A percentile compares a stretch with the other conserved stretches of the same genome.
These are phyloP conservation scores for Castanea crenata DNA, from an alignment of 306 rosid species.

Conservation along the genomic window DNA sequence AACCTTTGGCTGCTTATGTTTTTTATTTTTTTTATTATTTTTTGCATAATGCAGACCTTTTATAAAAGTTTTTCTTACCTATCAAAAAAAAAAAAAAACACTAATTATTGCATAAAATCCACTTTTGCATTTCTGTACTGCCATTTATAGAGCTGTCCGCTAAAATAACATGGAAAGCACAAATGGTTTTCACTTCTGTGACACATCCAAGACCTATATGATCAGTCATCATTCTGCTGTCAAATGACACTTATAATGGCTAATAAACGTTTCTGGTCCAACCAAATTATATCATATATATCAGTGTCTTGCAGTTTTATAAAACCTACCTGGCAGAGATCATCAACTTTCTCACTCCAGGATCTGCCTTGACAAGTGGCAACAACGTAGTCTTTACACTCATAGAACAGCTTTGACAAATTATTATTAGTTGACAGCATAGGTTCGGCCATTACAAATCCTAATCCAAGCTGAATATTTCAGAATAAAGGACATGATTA, in stretches of 20 bases:
- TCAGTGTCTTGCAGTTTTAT: slow-evolving; percentile 8
- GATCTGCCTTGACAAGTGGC: slow-evolving; percentile 54
- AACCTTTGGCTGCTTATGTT: too few species aligned
- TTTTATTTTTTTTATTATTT: too few species aligned
- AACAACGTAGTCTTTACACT: slow-evolving; percentile 81
- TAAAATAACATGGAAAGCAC: not conserved
- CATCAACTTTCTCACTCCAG: slow-evolving; percentile 70
- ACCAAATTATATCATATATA: slow-evolving; percentile 4
- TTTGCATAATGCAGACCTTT: too few species aligned
- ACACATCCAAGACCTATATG: not conserved
- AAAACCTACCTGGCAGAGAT: slow-evolving; percentile 74
- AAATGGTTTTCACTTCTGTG: not conserved
- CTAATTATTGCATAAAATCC: not conserved
- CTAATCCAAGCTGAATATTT: slow-evolving; percentile 79
- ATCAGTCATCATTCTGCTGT: not conserved
- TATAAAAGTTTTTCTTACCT: not conserved
- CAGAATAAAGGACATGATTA: slow-evolving; percentile 39
- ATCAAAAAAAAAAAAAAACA: not conserved
- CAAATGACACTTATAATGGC: slow-evolving; percentile 3
- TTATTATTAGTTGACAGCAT: slow-evolving; percentile 48
- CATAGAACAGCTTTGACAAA: slow-evolving; percentile 75
- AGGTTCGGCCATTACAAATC: slow-evolving; percentile 73
- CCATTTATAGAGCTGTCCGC: not conserved
- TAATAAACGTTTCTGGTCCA: not conserved
- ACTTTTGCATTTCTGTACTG: not conserved